These are phyloP conservation scores for Capsicum chinense DNA, from an alignment of 257 asterid genomes.

Conservation along the genomic window DNA sequence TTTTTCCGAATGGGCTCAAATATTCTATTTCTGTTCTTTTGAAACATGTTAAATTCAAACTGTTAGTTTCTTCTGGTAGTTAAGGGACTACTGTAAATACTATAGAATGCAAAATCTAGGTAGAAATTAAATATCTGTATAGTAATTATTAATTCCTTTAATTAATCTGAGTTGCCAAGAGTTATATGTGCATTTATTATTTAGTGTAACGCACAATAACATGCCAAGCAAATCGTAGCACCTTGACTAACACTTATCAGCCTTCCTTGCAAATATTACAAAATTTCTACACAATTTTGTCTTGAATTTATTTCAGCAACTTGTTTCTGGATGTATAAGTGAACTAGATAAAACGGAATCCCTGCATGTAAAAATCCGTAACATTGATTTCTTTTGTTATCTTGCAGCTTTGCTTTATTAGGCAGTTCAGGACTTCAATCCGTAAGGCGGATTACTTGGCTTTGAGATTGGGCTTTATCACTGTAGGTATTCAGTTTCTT, in stretches of 20 bases:
- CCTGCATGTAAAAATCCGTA: neutral
- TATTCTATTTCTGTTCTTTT: neutral
- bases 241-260: neutral
- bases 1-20: neutral
- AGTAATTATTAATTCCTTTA: neutral
- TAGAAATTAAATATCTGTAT: neutral
- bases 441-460: slow-evolving; percentile 82
- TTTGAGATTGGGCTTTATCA: slow-evolving; percentile 84
- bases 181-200: neutral
- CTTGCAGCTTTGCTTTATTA: slow-evolving; percentile 86
- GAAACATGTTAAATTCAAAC: neutral
- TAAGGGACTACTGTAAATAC: neutral
- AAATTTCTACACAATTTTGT: neutral
- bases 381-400: slow-evolving; percentile 9
- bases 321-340: neutral
- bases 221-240: neutral
- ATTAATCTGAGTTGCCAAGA: neutral
- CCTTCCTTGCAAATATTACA: neutral
- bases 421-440: slow-evolving; percentile 78
- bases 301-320: neutral
- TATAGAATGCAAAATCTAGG: neutral
- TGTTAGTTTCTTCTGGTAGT: neutral
- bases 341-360: no score
- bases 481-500: slow-evolving; percentile 61
- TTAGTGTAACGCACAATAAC: neutral